Conservation (phyloP, 2,329 filamentous ascomycete genomes). For the Aureobasidium sp. region DNA sequence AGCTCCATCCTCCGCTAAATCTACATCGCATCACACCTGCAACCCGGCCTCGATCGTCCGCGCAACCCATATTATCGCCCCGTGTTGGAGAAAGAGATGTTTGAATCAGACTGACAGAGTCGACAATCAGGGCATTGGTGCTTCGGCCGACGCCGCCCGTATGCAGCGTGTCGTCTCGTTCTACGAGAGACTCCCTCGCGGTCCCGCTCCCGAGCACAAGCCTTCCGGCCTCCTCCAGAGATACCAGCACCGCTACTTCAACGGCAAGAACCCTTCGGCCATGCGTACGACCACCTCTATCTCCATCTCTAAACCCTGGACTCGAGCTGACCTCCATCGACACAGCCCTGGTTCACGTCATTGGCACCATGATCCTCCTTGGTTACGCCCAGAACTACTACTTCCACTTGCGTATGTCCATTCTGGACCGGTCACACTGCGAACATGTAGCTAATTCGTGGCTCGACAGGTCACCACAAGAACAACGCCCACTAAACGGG, state of each 20-base stretch:
- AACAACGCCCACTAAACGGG: slow-evolving; percentile 86
- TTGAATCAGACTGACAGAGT: slow-evolving; percentile 19
- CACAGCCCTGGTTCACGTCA: slow-evolving; percentile 79
- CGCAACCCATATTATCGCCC: neutral
- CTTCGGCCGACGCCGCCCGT: slow-evolving; percentile 88
- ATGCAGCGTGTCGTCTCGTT: slow-evolving; percentile 98
- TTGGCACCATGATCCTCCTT: slow-evolving; percentile 68
- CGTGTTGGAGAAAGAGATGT: neutral
- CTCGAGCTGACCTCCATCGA: neutral
- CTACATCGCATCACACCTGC: neutral
- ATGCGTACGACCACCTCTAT: slow-evolving; percentile 62
- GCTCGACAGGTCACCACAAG: slow-evolving; percentile 86
- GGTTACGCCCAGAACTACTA: slow-evolving; percentile 99
- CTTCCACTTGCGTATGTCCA: slow-evolving; percentile 88
- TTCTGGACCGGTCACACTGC: slow-evolving; percentile 24
- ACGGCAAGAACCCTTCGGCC: slow-evolving; percentile 77
- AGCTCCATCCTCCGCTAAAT: slow-evolving; percentile 33
- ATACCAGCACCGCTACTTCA: slow-evolving; percentile 81
- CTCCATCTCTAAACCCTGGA: neutral
- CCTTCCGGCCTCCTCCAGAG: slow-evolving; percentile 74
- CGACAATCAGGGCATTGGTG: slow-evolving; percentile 71
- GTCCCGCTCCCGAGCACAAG: slow-evolving; percentile 76
- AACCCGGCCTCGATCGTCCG: neutral
- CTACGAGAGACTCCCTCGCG: slow-evolving; percentile 97
- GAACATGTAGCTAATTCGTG: slow-evolving; percentile 22